These are phyloP conservation scores for Elongisporangium senticosum DNA, from an alignment of 352 stramenopile genomes.

Conservation along the genomic window DNA sequence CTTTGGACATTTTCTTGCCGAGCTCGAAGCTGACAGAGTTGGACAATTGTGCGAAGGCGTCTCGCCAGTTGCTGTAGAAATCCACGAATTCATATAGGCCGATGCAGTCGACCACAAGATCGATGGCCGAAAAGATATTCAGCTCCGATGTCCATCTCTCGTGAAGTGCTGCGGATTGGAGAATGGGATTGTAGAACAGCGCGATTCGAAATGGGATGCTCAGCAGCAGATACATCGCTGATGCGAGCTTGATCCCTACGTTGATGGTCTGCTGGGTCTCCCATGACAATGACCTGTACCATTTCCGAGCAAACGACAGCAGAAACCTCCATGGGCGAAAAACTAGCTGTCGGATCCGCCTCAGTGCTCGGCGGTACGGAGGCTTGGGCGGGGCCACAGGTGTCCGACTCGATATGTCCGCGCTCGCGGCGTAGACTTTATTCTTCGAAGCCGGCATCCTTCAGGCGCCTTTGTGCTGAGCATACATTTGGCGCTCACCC, in stretches of 20 bases:
- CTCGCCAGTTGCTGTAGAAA: constrained; percentile 34
- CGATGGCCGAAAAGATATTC: constrained; percentile 27
- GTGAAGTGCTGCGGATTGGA: background rate
- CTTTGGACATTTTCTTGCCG: constrained; percentile 40
- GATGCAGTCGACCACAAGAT: constrained; percentile 36
- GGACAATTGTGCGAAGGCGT: constrained; percentile 31
- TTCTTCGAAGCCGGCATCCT: background rate
- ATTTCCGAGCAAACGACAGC: background rate
- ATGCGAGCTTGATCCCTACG: background rate
- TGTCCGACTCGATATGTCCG: background rate
- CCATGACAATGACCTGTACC: constrained; percentile 26
- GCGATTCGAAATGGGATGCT: constrained; percentile 62
- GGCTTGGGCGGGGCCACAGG: background rate
- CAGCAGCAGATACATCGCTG: constrained; percentile 37
- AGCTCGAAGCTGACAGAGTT: constrained; percentile 35
- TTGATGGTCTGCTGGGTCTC: constrained; percentile 30
- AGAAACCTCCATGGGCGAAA: background rate
- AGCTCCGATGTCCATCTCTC: constrained; percentile 39
- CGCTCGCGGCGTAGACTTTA: background rate
- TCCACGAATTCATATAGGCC: constrained; percentile 35
- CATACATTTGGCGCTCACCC: background rate
- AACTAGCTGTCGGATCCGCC: background rate
- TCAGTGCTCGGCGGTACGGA: background rate
- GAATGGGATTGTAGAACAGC: constrained; percentile 60
- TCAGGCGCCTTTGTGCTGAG: background rate